Base-by-base conservation (phyloP, 768 basidiomycete species). In the Serendipita indica region DNA sequence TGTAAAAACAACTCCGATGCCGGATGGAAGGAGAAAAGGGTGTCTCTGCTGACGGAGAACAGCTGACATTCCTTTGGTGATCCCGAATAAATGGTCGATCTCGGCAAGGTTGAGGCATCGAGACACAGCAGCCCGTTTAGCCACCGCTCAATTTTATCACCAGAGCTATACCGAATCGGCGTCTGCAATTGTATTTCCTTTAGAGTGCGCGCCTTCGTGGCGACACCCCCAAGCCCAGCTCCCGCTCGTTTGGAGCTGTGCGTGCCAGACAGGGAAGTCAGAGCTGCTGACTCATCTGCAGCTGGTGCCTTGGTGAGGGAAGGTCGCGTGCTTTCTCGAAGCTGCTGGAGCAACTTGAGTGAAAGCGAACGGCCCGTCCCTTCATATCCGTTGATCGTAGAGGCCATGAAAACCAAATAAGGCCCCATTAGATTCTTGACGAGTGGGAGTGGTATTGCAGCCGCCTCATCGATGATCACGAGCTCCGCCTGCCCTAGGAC, bases 371-470 rank as follows among this genome's bases (percentile, higher is more conserved):
- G 88, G n/a, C 96, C 96, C 0, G 96, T 98, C 27, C 96, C 96
- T 77, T 98, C 96, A 70, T 99, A 99, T 37, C 96, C 96, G 68
- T 97, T 98, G 72, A 99, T 92, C 0, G 96, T 99, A n/a, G 92
- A 96, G 1, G 96, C 89, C 77, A 98, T 84, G 76, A 98, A 98
- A 56, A 98, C 92, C 33, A 98, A 86, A 72, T 98, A 98, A 0
- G 77, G 77, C 0, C 96, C 96, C 58, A 99, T 82, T 62, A 99
- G 86, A 65, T 90, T 89, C 59, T 87, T 83, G 16, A 99, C 94
- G 33, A 99, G 83, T 1, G 94, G 92, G 16, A 98, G 80, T 1
- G 96, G 96, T 57, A 98, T 98, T 18, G 96, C 96, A 6, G 96
- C 96, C 4, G 94, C 94, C 71, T 99, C 96, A 65, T 99, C 96